Conservation (phyloP, 108 stramenopile genomes). For the Thalassiosira profunda region DNA sequence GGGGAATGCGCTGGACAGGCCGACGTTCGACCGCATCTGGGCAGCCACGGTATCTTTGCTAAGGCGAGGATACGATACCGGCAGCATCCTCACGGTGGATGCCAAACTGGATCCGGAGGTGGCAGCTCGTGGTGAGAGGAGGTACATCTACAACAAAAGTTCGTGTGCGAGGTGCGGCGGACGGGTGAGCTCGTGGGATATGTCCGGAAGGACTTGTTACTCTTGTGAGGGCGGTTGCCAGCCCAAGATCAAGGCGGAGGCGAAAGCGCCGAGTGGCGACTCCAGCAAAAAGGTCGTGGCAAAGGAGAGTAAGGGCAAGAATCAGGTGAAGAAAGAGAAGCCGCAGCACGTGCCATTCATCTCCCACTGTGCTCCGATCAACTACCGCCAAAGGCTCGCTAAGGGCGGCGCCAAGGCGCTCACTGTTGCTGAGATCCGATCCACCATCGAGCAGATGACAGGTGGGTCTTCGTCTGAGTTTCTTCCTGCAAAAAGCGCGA, state of each 20-base stretch:
- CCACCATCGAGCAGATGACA: slow-evolving; percentile 33
- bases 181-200: slow-evolving; percentile 60
- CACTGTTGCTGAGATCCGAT: slow-evolving; percentile 65
- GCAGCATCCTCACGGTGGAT: slow-evolving; percentile 76
- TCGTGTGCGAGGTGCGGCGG: slow-evolving; percentile 58
- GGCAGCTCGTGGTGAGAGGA: slow-evolving; percentile 42
- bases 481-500: slow-evolving; percentile 38
- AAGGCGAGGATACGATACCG: slow-evolving; percentile 61
- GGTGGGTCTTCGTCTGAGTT: background rate
- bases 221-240: slow-evolving; percentile 69
- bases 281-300: no score
- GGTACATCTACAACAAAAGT: slow-evolving; percentile 75
- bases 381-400: slow-evolving; percentile 26
- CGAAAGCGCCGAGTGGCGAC: background rate
- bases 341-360: slow-evolving; percentile 61
- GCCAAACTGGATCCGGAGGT: slow-evolving; percentile 34
- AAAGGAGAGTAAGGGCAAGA: no score
- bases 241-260: slow-evolving; percentile 18
- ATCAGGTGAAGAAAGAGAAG: no score
- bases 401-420: slow-evolving; percentile 50
- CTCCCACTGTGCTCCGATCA: slow-evolving; percentile 67
- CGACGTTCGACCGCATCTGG: slow-evolving; percentile 66
- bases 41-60: slow-evolving; percentile 54
- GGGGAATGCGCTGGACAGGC: slow-evolving; percentile 42
- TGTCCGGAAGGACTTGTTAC: slow-evolving; percentile 66